Evolutionary conservation across 495 filamentous ascomycete species (phyloP), one percentile per base, ranked within the genome.

Genomic region (Hypoxylon crocopeplum): DNA sequence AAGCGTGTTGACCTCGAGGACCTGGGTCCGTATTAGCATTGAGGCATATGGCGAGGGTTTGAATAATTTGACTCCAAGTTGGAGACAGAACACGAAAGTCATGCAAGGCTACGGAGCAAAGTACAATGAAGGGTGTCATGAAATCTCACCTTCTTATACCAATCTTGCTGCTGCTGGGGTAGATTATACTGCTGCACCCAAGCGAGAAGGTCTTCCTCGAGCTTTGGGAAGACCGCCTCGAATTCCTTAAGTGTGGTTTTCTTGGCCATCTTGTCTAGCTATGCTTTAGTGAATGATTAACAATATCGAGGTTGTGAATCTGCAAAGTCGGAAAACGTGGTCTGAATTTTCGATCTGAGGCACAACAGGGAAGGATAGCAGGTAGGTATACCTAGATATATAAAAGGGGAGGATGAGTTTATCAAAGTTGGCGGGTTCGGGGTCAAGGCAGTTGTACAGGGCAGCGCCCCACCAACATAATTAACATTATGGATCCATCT

Each of bases 181-280:
- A 97, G 78, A 37, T 90, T 89, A 76, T 95, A 96, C 54, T 82
- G 75, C 75, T 85, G 84, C 54, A 85, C 87, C 73, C 93, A 83
- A 63, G 79, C 84, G 38, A 90, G 79, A 41, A 98, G 78, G 58
- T 90, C 91, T 67, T 89, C 80, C 69, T 91, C 82, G 51, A 93
- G 80, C 58, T 84, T 82, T 39, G 88, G 90, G 81, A 95, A 97
- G 69, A 96, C 79, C 12, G 83, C 76, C 80, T 98, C 94, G 70
- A 98, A 98, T 49, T 94, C 86, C 62, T 88, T 80, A 55, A 89
- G 82, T 32, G 86, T 90, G 22, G 86, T 91, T 48, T 78, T 81
- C 54, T 85, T 70, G 36, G 85, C 79, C 86, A 87, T 88, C 37
- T 62, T 79, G 5, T 21, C 22, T 5, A 8, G 24, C 3, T 27